phyloP scores from a whole-genome alignment of 1,139 yeast genomes.

The Nadsonia starkeyi-henricii region DNA sequence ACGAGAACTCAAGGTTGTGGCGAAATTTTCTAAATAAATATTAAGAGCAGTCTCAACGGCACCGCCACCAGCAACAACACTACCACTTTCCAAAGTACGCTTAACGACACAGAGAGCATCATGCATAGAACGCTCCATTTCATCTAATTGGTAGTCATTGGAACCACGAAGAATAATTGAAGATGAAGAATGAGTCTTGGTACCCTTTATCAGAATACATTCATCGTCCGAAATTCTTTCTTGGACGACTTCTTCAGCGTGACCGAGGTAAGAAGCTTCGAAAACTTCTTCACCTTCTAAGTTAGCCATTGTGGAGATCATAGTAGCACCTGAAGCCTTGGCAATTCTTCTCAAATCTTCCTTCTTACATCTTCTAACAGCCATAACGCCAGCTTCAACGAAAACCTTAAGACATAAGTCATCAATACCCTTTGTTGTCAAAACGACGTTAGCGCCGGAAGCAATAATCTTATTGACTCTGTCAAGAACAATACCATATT shows the following conservation, averaged over 20 bases:
- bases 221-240: slow-evolving; percentile 92
- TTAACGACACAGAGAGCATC: slow-evolving; percentile 92
- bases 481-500: slow-evolving; percentile 80
- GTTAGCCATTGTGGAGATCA: slow-evolving; percentile 76
- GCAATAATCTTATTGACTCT: slow-evolving; percentile 74
- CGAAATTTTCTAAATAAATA: slow-evolving; percentile 90
- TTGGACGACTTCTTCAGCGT: slow-evolving; percentile 86
- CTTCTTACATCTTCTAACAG: slow-evolving; percentile 93
- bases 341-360: slow-evolving; percentile 96
- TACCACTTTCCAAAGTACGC: slow-evolving; percentile 88
- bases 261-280: slow-evolving; percentile 74
- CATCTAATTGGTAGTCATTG: slow-evolving; percentile 90
- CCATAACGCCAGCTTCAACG: slow-evolving; percentile 93
- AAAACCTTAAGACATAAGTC: slow-evolving; percentile 91
- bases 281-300: slow-evolving; percentile 97
- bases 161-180: slow-evolving; percentile 93
- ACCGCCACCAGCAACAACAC: slow-evolving; percentile 98
- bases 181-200: slow-evolving; percentile 83
- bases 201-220: slow-evolving; percentile 87
- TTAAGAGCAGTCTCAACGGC: slow-evolving; percentile 95
- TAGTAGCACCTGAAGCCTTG: slow-evolving; percentile 93
- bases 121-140: slow-evolving; percentile 94
- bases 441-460: slow-evolving; percentile 92
- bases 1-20: slow-evolving; percentile 93
- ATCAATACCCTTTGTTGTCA: slow-evolving; percentile 97